A percentile compares a stretch with the other conserved stretches of the same genome.
These are phyloP conservation scores for Blattamonas nauphoetae DNA, from an alignment of 78 protist genomes.

Conservation along the genomic window DNA sequence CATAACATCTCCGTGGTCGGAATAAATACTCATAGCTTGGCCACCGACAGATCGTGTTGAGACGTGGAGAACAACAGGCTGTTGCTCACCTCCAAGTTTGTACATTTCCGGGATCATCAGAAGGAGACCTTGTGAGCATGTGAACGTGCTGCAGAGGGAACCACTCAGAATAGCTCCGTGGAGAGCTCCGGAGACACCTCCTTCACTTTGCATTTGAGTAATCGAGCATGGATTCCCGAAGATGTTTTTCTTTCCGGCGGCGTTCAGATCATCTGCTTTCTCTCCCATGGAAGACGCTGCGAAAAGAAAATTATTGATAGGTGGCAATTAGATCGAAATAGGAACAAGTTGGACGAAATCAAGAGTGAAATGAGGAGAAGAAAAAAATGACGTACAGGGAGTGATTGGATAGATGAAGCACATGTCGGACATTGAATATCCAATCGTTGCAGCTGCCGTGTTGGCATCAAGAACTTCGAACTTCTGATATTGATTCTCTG, in stretches of 20 bases:
- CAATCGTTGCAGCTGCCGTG: slow-evolving; percentile 43
- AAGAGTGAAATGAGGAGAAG: neutral
- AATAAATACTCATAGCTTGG: slow-evolving; percentile 43
- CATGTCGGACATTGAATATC: slow-evolving; percentile 35
- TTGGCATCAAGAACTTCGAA: slow-evolving; percentile 41
- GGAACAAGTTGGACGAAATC: neutral
- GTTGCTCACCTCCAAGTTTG: slow-evolving; percentile 60
- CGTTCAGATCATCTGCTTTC: slow-evolving; percentile 30
- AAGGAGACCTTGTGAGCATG: slow-evolving; percentile 39
- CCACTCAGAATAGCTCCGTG: slow-evolving; percentile 34
- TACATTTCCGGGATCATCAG: slow-evolving; percentile 51
- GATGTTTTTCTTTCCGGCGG: slow-evolving; percentile 29
- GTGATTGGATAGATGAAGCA: slow-evolving; percentile 52
- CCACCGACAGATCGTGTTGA: slow-evolving; percentile 45
- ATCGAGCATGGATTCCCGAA: slow-evolving; percentile 27
- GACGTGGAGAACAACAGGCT: slow-evolving; percentile 54
- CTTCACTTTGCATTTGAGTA: slow-evolving; percentile 52
- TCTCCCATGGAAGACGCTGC: slow-evolving; percentile 55
- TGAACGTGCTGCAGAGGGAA: slow-evolving; percentile 25
- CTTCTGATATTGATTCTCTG: neutral
- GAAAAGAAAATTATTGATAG: neutral
- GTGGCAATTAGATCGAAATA: neutral
- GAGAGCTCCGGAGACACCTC: slow-evolving; percentile 34
- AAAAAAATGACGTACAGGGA: neutral
- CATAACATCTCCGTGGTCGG: slow-evolving; percentile 64